Evolutionary conservation across 331 rosid genomes (phyloP), one percentile per base, ranked within the genome.

Genomic region (Stylosanthes scabra): DNA sequence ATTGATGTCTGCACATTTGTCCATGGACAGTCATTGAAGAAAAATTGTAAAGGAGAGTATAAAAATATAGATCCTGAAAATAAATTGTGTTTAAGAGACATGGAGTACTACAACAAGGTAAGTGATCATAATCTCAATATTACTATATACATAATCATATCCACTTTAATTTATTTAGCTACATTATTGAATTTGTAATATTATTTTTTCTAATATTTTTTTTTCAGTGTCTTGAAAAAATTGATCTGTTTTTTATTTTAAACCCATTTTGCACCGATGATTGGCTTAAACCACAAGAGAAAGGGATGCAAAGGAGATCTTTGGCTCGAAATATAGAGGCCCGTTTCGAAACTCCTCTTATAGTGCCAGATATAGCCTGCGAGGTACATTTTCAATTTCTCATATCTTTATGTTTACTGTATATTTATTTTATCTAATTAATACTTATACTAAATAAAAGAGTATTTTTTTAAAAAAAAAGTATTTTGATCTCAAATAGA

Each of bases 41-140:
- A 12, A 80, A 81, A 39, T 66, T 81, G 85, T 25, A 45, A 41
- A 74, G 83, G 63, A 60, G 70, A 83, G 9, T 83, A 62, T 29
- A 0, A 0, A 9, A 0, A 14, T 45, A 14, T 54, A 39, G 78
- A 77, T 65, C 37, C 67, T 20, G 55, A 2, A 45, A 80, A 70
- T 29, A 58, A 59, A 8, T 16, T 70, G 29, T 81, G 85, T 56
- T 16, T 29, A 63, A 74, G 72, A 16, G 69, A 80, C 44, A 14
- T 77, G 15, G 20, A 52, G 10, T 71, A 57, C 16, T 81, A 10
- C 60, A 5, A 55, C 7, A 58, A 81, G 81, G 88, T 45, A 77
- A 12, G 78, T 47, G 45, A 12, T 55, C 4, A 29, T 34, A 14
- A 8, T 59, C 27, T 8, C 49, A n/a, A 31, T 60, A 46, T 60